Evolutionary conservation across 768 basidiomycete species (phyloP).

Genomic region (Favolaschia claudopus): DNA sequence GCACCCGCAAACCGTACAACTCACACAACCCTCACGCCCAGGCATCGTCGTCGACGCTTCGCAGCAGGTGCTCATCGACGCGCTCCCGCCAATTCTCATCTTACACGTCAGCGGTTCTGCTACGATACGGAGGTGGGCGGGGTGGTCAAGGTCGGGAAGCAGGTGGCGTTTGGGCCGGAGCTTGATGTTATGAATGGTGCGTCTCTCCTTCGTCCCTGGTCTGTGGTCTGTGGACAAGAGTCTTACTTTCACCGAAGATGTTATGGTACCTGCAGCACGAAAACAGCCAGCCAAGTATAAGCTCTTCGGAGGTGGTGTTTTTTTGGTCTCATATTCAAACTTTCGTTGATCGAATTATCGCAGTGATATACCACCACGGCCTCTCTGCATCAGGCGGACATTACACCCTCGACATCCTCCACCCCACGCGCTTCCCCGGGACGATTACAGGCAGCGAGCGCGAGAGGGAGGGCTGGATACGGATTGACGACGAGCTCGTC

Average conservation of each 20-base stretch:
- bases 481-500: constrained; percentile 93
- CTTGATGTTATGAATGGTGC: constrained; percentile 77
- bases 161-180: constrained; percentile 78
- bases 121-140: constrained; percentile 80
- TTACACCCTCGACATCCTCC: constrained; percentile 91
- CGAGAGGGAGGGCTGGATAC: constrained; percentile 89
- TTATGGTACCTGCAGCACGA: constrained; percentile 51
- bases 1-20: constrained; percentile 81
- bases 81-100: constrained; percentile 83
- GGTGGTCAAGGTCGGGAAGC: constrained; percentile 88
- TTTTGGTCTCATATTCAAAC: not conserved
- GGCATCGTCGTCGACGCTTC: constrained; percentile 73
- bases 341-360: not conserved
- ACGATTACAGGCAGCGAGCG: constrained; percentile 45
- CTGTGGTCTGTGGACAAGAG: too few relatives aligned
- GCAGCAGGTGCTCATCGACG: constrained; percentile 73
- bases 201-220: constrained; percentile 26
- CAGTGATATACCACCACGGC: constrained; percentile 94
- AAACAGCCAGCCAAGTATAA: constrained; percentile 68
- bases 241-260: not conserved
- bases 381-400: constrained; percentile 90
- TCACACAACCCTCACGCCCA: constrained; percentile 64
- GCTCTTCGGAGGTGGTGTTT: constrained; percentile 78
- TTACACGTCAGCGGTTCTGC: constrained; percentile 88
- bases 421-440: constrained; percentile 64